These are phyloP conservation scores for Penstemon newberryi DNA, from an alignment of 257 asterid species.

Conservation along the genomic window DNA sequence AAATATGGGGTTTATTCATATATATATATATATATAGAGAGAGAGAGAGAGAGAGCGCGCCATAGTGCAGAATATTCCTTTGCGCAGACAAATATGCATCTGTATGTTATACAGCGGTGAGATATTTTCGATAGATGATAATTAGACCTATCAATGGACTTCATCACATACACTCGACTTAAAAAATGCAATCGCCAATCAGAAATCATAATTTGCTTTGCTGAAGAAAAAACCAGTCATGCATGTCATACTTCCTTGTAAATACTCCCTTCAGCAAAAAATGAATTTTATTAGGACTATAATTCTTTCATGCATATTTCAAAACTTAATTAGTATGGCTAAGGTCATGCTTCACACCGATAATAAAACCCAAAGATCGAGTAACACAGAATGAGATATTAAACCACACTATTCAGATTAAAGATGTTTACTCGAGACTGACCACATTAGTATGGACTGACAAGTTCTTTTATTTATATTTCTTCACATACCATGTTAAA, in stretches of 20 bases:
- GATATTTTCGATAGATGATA: constrained; percentile 5
- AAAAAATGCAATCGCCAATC: background rate
- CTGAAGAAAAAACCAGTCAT: background rate
- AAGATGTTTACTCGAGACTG: background rate
- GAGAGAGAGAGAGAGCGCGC: too few species aligned
- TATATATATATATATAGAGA: too few species aligned
- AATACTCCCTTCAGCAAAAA: background rate
- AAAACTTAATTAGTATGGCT: background rate
- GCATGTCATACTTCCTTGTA: constrained; percentile 3
- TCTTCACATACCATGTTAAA: constrained; percentile 74
- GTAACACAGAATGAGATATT: background rate
- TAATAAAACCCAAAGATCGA: background rate
- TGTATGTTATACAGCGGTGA: background rate
- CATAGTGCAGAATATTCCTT: constrained; percentile 1
- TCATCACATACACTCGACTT: background rate
- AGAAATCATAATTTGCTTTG: constrained; percentile 5
- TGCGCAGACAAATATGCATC: too few species aligned
- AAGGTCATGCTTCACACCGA: background rate
- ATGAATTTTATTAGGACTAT: too few species aligned
- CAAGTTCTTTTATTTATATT: constrained; percentile 3
- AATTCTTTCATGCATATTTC: too few species aligned
- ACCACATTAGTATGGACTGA: constrained; percentile 11
- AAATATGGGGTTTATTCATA: too few species aligned
- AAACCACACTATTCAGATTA: constrained; percentile 7
- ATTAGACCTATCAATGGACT: constrained; percentile 2